Evolutionary conservation across 441 rosid genomes (phyloP).

Genomic region (Populus hybrid): DNA sequence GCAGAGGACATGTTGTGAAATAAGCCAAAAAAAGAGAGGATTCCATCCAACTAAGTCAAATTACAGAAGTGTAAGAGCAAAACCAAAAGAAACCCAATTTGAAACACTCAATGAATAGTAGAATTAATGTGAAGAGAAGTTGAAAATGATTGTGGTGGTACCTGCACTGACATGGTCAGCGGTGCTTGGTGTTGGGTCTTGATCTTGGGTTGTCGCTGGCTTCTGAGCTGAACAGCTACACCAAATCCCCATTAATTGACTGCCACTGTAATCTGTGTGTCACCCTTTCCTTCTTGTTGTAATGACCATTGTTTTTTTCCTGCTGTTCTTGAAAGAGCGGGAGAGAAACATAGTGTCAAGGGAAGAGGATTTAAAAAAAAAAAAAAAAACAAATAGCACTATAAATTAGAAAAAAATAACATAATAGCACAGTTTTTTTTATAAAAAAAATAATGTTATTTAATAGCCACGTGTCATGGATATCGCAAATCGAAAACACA

Average conservation of each 20-base stretch:
- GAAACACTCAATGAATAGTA: background rate
- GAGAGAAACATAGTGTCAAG: too few species aligned
- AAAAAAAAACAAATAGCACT: too few species aligned
- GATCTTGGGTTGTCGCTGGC: background rate
- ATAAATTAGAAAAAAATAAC: too few species aligned
- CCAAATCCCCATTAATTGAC: background rate
- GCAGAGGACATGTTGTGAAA: background rate
- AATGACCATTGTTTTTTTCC: too few species aligned
- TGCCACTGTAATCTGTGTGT: background rate
- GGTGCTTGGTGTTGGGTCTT: background rate
- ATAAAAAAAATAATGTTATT: too few species aligned
- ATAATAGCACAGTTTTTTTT: too few species aligned
- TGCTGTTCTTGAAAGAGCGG: too few species aligned
- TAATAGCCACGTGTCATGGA: too few species aligned
- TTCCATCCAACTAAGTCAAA: background rate
- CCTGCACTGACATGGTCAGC: background rate
- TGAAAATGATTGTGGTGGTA: background rate
- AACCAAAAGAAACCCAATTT: background rate
- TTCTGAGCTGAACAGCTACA: background rate
- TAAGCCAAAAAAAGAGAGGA: background rate
- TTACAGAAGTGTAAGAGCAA: background rate
- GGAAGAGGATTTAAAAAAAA: too few species aligned
- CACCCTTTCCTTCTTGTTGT: background rate
- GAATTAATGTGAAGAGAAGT: background rate
- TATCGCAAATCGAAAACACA: too few species aligned